These are phyloP conservation scores for Acanthamoeba triangularis DNA, from an alignment of 208 protist species.

Conservation along the genomic window DNA sequence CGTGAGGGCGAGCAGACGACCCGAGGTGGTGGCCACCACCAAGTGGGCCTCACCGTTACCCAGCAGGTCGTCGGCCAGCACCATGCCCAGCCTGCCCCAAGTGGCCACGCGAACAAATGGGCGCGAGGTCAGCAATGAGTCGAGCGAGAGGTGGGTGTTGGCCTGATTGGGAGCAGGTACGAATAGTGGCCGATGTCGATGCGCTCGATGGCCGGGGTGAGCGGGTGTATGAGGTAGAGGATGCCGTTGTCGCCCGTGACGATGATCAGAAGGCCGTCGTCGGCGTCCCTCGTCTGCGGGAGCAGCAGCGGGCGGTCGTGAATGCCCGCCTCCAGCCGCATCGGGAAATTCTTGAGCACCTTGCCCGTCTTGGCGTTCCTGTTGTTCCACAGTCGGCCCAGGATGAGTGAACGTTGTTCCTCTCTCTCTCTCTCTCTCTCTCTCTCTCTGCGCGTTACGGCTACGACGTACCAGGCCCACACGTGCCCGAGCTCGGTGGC, in stretches of 20 bases:
- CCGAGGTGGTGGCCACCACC: constrained; percentile 88
- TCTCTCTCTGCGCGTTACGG: no score
- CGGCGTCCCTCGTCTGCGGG: not conserved
- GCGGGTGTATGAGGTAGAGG: constrained; percentile 22
- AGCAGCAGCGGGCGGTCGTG: constrained; percentile 5
- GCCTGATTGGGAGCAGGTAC: not conserved
- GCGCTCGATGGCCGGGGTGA: not conserved
- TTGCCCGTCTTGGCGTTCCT: constrained; percentile 14
- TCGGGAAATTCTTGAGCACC: not conserved
- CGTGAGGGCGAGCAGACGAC: not conserved
- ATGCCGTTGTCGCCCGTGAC: not conserved
- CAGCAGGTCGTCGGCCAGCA: constrained; percentile 95
- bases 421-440: no score
- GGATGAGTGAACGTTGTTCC: no score
- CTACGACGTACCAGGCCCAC: constrained; percentile 90
- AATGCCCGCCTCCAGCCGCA: not conserved
- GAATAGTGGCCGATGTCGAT: constrained; percentile 52
- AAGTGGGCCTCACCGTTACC: constrained; percentile 95
- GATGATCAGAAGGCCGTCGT: constrained; percentile 29
- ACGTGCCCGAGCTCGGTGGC: constrained; percentile 92
- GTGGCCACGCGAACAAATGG: not conserved
- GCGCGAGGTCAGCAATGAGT: not conserved
- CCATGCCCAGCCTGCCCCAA: constrained; percentile 62
- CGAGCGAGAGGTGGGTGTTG: not conserved
- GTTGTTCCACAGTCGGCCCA: not conserved